Percentiles rank a stretch among this genome's conserved stretches.
Evolutionary conservation across 352 stramenopile species (phyloP).

Genomic region (Phytophthora idaei): DNA sequence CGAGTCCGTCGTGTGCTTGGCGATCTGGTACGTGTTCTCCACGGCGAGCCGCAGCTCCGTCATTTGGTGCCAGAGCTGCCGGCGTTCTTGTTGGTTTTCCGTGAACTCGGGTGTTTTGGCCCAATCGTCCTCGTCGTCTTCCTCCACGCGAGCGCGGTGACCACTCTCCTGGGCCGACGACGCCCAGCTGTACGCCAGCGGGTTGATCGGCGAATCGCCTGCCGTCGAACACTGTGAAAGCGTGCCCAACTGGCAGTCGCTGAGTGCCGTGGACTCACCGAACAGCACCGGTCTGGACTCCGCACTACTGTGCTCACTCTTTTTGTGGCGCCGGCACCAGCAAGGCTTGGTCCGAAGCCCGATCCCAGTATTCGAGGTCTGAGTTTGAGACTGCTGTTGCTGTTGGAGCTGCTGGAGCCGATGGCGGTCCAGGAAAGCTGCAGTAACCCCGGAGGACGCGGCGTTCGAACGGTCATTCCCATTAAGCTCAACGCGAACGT

Average conservation of each 20-base stretch:
- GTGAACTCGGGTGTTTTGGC: conserved; percentile 38
- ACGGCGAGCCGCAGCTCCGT: conserved; percentile 47
- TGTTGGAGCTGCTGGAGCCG: no score
- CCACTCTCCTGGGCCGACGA: conserved; percentile 32
- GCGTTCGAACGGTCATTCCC: not conserved
- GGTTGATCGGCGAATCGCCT: conserved; percentile 26
- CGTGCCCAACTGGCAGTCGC: conserved; percentile 27
- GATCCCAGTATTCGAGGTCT: not conserved
- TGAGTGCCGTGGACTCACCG: conserved; percentile 29
- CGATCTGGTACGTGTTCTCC: conserved; percentile 53
- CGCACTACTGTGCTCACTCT: conserved; percentile 16
- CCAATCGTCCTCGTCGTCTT: conserved; percentile 41
- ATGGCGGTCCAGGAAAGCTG: not conserved
- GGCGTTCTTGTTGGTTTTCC: conserved; percentile 32
- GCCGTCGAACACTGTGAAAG: conserved; percentile 38
- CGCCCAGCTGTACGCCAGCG: conserved; percentile 29
- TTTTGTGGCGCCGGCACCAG: conserved; percentile 38
- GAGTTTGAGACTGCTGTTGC: conserved; percentile 3
- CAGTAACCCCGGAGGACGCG: not conserved
- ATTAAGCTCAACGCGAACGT: conserved; percentile 1
- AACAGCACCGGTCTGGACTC: conserved; percentile 28
- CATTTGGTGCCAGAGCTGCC: conserved; percentile 48
- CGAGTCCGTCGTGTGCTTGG: conserved; percentile 45
- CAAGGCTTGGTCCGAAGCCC: conserved; percentile 19
- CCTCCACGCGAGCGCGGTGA: conserved; percentile 29